phyloP scores from a whole-genome alignment of 2,329 filamentous ascomycete species.

The Diaporthe caulivora region DNA sequence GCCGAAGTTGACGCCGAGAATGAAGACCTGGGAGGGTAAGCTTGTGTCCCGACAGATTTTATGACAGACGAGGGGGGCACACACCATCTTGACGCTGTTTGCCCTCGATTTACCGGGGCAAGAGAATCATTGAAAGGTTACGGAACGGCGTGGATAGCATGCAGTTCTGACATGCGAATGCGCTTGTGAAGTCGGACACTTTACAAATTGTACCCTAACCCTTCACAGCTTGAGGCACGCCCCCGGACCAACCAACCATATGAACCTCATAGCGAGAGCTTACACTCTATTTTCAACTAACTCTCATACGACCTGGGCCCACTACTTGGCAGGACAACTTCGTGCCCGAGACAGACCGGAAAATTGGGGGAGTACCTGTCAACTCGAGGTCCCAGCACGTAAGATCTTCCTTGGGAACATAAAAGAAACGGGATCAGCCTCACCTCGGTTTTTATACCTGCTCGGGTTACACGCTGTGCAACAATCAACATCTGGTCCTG shows the following conservation, averaged over 20 bases:
- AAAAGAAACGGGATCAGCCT: neutral
- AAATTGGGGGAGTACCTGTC: neutral
- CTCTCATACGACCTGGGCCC: neutral
- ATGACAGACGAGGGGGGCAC: neutral
- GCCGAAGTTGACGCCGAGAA: conserved; percentile 87
- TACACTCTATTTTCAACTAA: conserved; percentile 3
- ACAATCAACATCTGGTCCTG: neutral
- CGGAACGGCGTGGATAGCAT: neutral
- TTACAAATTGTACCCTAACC: neutral
- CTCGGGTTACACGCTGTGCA: conserved; percentile 16
- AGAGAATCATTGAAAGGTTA: conserved; percentile 35
- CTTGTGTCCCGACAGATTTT: neutral
- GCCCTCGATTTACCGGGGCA: conserved; percentile 40
- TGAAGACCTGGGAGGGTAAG: conserved; percentile 73
- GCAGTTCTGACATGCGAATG: neutral
- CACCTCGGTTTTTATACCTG: neutral
- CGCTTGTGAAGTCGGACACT: neutral
- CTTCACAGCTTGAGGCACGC: neutral
- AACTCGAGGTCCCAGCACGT: no score
- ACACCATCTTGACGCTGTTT: conserved; percentile 46
- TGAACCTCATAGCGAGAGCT: neutral
- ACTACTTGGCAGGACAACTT: conserved; percentile 5
- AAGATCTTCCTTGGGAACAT: neutral
- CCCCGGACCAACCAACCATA: neutral
- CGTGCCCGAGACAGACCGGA: neutral